phyloP scores from a whole-genome alignment of 2,329 filamentous ascomycete genomes.

The Ilyonectria sp. region DNA sequence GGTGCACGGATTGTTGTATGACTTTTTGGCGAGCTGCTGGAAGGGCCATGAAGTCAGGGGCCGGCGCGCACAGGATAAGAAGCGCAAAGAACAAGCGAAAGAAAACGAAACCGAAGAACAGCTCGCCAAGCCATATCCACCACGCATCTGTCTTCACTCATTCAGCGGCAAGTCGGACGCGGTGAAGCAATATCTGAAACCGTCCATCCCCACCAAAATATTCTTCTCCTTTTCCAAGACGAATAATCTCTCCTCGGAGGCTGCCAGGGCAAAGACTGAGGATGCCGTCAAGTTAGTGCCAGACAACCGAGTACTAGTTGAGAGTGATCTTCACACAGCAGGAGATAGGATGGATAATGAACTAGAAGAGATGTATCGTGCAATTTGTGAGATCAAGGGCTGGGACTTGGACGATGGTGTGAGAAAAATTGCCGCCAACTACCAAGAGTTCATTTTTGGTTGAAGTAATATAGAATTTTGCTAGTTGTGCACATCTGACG shows the following conservation, averaged over 20 bases:
- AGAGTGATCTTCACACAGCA: slow-evolving; percentile 88
- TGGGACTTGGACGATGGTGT: slow-evolving; percentile 82
- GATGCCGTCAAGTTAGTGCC: slow-evolving; percentile 80
- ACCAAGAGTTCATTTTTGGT: slow-evolving; percentile 81
- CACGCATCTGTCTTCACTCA: slow-evolving; percentile 90
- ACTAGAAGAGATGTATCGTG: slow-evolving; percentile 79
- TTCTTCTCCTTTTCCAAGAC: slow-evolving; percentile 89
- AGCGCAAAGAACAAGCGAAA: slow-evolving; percentile 28
- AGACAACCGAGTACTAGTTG: slow-evolving; percentile 82
- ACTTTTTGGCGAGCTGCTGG: slow-evolving; percentile 72
- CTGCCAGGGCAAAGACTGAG: slow-evolving; percentile 65
- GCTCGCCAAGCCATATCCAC: slow-evolving; percentile 72
- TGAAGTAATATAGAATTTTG: not conserved
- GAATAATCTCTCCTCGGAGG: slow-evolving; percentile 77
- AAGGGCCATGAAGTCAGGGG: slow-evolving; percentile 74
- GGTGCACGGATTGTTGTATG: slow-evolving; percentile 77
- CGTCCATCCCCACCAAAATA: slow-evolving; percentile 78
- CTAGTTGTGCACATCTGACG: too few relatives aligned
- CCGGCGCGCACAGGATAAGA: slow-evolving; percentile 60
- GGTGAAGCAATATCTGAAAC: slow-evolving; percentile 81
- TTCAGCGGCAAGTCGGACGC: slow-evolving; percentile 84
- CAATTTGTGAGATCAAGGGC: slow-evolving; percentile 80
- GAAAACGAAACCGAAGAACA: slow-evolving; percentile 49
- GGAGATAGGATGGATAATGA: slow-evolving; percentile 83
- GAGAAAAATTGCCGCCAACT: slow-evolving; percentile 78